Evolutionary conservation across 352 stramenopile genomes (phyloP).

Genomic region (Pythium brassicae): DNA sequence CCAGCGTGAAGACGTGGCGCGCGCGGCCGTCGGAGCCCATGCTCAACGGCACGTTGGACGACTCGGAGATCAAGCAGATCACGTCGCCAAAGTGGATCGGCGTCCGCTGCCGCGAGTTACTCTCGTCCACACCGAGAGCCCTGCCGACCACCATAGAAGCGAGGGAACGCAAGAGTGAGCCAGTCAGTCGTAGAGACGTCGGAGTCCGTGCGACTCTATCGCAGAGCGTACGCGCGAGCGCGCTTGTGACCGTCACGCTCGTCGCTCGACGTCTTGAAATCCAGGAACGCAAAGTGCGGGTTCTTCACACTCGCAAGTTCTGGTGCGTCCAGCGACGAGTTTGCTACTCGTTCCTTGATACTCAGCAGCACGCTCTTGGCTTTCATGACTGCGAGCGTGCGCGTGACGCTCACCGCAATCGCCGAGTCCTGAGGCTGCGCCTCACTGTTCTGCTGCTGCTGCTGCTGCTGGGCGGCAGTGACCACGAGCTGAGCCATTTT

Average conservation of each 20-base stretch:
- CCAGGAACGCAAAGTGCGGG: conserved; percentile 52
- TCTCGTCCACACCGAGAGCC: conserved; percentile 24
- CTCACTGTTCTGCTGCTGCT: conserved; percentile 15
- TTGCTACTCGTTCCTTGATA: conserved; percentile 11
- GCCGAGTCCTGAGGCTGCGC: conserved; percentile 4
- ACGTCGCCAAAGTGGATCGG: conserved; percentile 58
- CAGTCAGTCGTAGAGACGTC: neutral
- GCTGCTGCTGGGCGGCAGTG: conserved; percentile 9
- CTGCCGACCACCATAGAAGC: conserved; percentile 5
- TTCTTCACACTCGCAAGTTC: conserved; percentile 32
- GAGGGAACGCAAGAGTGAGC: neutral
- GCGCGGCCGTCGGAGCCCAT: conserved; percentile 42
- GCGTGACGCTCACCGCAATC: conserved; percentile 12
- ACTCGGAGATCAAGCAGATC: conserved; percentile 50
- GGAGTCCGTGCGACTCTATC: too few species aligned
- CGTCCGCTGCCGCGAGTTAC: conserved; percentile 43
- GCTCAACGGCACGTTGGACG: conserved; percentile 39
- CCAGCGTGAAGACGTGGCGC: conserved; percentile 12
- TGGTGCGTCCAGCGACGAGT: neutral
- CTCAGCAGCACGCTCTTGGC: conserved; percentile 23
- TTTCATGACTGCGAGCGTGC: conserved; percentile 24
- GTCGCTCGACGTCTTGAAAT: conserved; percentile 30
- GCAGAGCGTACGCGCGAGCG: conserved; percentile 12
- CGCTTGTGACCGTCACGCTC: conserved; percentile 7
- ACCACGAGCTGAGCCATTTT: conserved; percentile 33